These are phyloP conservation scores for Penicillium corylophilum DNA, from an alignment of 2,329 filamentous ascomycete genomes.

Conservation along the genomic window DNA sequence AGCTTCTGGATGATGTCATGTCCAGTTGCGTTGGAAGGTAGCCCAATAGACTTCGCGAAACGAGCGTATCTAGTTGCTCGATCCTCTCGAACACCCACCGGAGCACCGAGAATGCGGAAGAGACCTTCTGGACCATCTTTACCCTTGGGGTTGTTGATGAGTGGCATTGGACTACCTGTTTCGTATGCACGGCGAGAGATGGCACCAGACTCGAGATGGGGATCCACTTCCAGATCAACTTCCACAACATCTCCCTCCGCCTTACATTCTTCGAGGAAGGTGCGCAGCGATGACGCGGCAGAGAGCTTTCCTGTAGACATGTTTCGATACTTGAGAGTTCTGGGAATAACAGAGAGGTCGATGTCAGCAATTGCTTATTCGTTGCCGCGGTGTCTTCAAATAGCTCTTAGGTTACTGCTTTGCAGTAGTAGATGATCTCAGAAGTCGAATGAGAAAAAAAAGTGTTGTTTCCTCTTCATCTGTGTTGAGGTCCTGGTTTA, in stretches of 20 bases:
- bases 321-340: too few species aligned
- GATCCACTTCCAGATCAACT: slow-evolving; percentile 16
- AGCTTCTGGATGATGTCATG: slow-evolving; percentile 17
- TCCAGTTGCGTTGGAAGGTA: slow-evolving; percentile 11
- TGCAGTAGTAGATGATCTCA: too few species aligned
- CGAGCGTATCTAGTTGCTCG: slow-evolving; percentile 10
- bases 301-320: too few species aligned
- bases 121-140: slow-evolving; percentile 3
- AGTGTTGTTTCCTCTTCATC: too few species aligned
- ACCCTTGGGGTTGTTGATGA: slow-evolving; percentile 11
- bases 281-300: slow-evolving; percentile 12
- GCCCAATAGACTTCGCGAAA: slow-evolving; percentile 17
- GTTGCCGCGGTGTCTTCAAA: too few species aligned
- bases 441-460: too few species aligned
- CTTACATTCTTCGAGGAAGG: slow-evolving; percentile 18
- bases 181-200: slow-evolving; percentile 17
- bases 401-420: too few species aligned
- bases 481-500: too few species aligned
- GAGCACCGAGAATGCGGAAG: slow-evolving; percentile 11
- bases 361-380: too few species aligned
- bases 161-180: slow-evolving; percentile 4
- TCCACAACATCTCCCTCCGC: slow-evolving; percentile 18
- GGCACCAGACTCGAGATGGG: slow-evolving; percentile 19
- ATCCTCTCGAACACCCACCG: slow-evolving; percentile 11
- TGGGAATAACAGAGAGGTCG: too few species aligned